Conservation (phyloP, 257 asterid species). For the Solanum gracilifrons region DNA sequence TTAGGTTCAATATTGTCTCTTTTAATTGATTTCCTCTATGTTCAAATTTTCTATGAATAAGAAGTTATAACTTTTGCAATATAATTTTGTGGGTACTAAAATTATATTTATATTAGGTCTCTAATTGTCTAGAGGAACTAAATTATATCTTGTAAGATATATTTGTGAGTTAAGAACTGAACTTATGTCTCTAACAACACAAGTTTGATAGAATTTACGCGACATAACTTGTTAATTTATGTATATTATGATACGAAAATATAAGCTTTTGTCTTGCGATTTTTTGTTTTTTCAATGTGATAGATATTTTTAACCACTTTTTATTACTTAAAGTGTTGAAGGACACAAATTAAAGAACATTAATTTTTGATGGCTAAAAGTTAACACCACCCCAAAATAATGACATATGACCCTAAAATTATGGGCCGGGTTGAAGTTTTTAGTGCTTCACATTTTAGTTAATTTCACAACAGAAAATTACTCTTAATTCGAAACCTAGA, state of each 20-base stretch:
- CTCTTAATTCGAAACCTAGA: background rate
- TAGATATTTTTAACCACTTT: background rate
- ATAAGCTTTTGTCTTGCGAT: background rate
- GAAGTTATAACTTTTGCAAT: too few species aligned
- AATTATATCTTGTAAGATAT: background rate
- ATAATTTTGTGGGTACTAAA: too few species aligned
- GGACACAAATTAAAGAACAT: background rate
- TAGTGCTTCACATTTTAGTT: background rate
- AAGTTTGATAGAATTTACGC: rapidly evolving
- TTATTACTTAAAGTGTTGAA: background rate
- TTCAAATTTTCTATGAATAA: too few species aligned
- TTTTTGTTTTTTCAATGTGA: background rate
- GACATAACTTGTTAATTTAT: background rate
- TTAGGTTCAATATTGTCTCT: background rate
- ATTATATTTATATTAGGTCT: background rate
- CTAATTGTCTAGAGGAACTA: background rate
- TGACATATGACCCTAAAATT: background rate
- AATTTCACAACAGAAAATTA: background rate
- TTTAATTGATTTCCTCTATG: background rate
- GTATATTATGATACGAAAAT: background rate
- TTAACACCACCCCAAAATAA: background rate
- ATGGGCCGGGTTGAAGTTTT: background rate
- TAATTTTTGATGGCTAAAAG: background rate
- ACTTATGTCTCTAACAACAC: background rate
- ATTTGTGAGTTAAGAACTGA: background rate